phyloP scores from a whole-genome alignment of 2,329 filamentous ascomycete species.

The Gaeumannomyces tritici region DNA sequence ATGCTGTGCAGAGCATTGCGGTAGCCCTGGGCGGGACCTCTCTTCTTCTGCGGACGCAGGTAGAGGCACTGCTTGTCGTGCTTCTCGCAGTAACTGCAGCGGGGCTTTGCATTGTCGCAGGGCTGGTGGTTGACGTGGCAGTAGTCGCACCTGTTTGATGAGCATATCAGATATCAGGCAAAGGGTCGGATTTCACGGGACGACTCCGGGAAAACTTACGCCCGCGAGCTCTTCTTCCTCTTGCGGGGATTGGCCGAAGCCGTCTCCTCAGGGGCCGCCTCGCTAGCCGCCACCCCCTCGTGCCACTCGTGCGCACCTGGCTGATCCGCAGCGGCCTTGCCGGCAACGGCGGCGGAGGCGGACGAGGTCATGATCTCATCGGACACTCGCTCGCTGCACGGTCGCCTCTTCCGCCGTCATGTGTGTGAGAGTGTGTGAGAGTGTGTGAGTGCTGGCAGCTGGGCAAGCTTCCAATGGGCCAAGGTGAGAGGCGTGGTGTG shows the following conservation, averaged over 20 bases:
- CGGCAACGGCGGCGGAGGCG: conserved; percentile 1
- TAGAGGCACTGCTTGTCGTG: conserved; percentile 27
- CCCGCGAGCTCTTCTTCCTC: conserved; percentile 24
- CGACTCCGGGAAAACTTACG: conserved; percentile 14
- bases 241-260: conserved; percentile 21
- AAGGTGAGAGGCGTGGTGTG: too few species aligned
- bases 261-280: conserved; percentile 8
- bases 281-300: conserved; percentile 6
- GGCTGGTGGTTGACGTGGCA: conserved; percentile 38
- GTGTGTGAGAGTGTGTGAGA: not conserved
- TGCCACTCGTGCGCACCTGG: conserved; percentile 5
- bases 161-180: not conserved
- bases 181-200: not conserved
- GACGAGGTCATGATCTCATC: conserved; percentile 2
- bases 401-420: not conserved
- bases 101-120: conserved; percentile 35
- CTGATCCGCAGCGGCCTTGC: not conserved
- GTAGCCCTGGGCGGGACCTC: conserved; percentile 27
- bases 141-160: conserved; percentile 29
- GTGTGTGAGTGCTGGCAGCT: not conserved
- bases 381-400: not conserved
- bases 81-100: conserved; percentile 32
- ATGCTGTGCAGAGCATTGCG: conserved; percentile 26
- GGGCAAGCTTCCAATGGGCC: not conserved
- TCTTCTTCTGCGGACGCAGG: conserved; percentile 26